A percentile compares a stretch with the other conserved stretches of the same genome.
phyloP scores from a whole-genome alignment of 257 asterid genomes.

The Coffea canephora region DNA sequence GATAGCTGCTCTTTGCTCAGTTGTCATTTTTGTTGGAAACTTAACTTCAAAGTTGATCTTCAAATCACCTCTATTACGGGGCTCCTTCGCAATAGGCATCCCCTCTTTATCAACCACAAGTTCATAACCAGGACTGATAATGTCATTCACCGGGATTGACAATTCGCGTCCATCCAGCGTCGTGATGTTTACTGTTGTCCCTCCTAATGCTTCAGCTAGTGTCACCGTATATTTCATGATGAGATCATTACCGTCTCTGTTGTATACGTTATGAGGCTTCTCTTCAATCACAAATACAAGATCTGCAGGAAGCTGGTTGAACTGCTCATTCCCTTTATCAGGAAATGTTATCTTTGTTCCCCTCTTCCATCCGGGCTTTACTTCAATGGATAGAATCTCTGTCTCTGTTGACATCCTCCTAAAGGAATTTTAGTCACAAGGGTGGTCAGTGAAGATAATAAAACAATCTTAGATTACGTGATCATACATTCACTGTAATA shows the following conservation, averaged over 20 bases:
- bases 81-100: slow-evolving; percentile 74
- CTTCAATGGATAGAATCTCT: slow-evolving; percentile 63
- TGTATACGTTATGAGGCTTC: slow-evolving; percentile 66
- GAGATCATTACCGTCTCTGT: slow-evolving; percentile 73
- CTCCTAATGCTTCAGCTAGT: slow-evolving; percentile 71
- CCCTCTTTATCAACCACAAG: slow-evolving; percentile 66
- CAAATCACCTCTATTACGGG: slow-evolving; percentile 57
- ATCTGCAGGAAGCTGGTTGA: slow-evolving; percentile 76
- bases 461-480: too few relatives aligned
- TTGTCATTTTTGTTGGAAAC: slow-evolving; percentile 61
- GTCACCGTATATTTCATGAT: slow-evolving; percentile 35
- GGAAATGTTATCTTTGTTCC: slow-evolving; percentile 88
- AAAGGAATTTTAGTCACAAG: slow-evolving; percentile 6
- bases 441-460: background rate
- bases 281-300: slow-evolving; percentile 81
- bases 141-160: slow-evolving; percentile 47
- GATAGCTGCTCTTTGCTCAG: slow-evolving; percentile 59
- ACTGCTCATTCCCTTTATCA: slow-evolving; percentile 88
- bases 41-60: slow-evolving; percentile 59
- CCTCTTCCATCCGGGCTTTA: slow-evolving; percentile 92
- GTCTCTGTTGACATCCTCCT: slow-evolving; percentile 55
- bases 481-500: too few relatives aligned
- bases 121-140: slow-evolving; percentile 49
- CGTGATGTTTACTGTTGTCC: slow-evolving; percentile 39
- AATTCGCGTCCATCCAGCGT: slow-evolving; percentile 54